These are phyloP conservation scores for Nothophoma quercina DNA, from an alignment of 2,329 filamentous ascomycete species.

Conservation along the genomic window DNA sequence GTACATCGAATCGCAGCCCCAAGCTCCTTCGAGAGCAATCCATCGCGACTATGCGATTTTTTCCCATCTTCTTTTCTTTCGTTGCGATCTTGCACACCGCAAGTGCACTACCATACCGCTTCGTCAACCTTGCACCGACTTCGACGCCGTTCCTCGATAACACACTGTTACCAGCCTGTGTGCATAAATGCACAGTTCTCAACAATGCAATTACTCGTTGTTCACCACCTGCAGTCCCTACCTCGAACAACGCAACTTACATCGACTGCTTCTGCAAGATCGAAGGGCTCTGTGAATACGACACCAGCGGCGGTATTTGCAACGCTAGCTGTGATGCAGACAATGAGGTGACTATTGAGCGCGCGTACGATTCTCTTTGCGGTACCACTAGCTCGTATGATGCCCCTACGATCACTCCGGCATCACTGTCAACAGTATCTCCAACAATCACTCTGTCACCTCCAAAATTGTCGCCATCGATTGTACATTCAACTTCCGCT, in stretches of 20 bases:
- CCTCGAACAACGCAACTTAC: conserved; percentile 62
- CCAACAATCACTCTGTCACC: background rate
- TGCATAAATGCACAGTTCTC: background rate
- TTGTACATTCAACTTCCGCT: background rate
- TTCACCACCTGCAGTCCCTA: conserved; percentile 64
- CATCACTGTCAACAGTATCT: background rate
- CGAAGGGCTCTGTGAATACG: conserved; percentile 62
- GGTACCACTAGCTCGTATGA: background rate
- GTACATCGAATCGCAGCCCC: background rate
- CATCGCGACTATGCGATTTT: background rate
- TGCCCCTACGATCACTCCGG: too few species aligned
- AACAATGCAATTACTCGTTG: conserved; percentile 65
- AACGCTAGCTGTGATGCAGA: conserved; percentile 63
- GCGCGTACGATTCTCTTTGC: conserved; percentile 10
- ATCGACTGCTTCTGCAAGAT: conserved; percentile 78
- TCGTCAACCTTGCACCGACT: too few species aligned
- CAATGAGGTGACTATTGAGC: conserved; percentile 60
- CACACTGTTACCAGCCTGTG: conserved; percentile 7
- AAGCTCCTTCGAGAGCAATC: background rate
- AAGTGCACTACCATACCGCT: background rate
- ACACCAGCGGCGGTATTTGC: conserved; percentile 67
- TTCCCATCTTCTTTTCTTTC: background rate
- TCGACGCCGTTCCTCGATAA: conserved; percentile 8
- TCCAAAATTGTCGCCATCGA: too few species aligned
- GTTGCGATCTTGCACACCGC: background rate